phyloP scores from a whole-genome alignment of 2,329 filamentous ascomycete genomes.

The Xylariaceae sp. region DNA sequence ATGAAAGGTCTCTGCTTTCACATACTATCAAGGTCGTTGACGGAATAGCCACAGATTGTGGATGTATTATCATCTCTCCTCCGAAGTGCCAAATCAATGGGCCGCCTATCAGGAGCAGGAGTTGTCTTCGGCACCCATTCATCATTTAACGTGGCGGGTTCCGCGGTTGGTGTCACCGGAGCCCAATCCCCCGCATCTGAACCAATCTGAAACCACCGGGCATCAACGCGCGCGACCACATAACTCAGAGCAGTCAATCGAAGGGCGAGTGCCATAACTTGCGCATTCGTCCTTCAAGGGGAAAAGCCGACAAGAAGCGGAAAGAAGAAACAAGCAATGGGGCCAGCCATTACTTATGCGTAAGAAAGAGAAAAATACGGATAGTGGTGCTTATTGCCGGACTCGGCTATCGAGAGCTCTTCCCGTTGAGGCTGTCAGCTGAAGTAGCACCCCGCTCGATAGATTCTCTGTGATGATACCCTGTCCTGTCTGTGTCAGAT shows the following conservation, averaged over 20 bases:
- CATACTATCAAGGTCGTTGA: constrained; percentile 35
- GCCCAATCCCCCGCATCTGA: constrained; percentile 37
- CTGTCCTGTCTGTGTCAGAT: constrained; percentile 32
- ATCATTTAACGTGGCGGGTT: constrained; percentile 28
- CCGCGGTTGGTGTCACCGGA: constrained; percentile 35
- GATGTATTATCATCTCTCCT: constrained; percentile 30
- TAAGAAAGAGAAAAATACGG: constrained; percentile 3
- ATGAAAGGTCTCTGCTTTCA: constrained; percentile 12
- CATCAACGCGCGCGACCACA: constrained; percentile 37
- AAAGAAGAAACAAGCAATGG: constrained; percentile 24
- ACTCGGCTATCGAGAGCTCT: constrained; percentile 29
- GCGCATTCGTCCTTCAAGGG: constrained; percentile 35
- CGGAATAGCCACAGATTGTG: constrained; percentile 38
- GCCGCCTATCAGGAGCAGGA: constrained; percentile 35
- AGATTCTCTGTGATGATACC: constrained; percentile 27
- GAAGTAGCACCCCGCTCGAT: constrained; percentile 34
- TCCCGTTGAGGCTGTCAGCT: constrained; percentile 37
- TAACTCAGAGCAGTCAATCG: constrained; percentile 41
- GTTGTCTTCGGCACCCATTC: constrained; percentile 41
- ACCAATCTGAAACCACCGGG: constrained; percentile 32
- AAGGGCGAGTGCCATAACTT: constrained; percentile 40
- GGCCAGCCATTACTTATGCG: constrained; percentile 28
- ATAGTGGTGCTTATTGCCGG: constrained; percentile 29
- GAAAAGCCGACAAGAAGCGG: constrained; percentile 20
- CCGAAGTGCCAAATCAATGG: constrained; percentile 35